phyloP scores from a whole-genome alignment of 306 rosid species.

The Quercus ilex region DNA sequence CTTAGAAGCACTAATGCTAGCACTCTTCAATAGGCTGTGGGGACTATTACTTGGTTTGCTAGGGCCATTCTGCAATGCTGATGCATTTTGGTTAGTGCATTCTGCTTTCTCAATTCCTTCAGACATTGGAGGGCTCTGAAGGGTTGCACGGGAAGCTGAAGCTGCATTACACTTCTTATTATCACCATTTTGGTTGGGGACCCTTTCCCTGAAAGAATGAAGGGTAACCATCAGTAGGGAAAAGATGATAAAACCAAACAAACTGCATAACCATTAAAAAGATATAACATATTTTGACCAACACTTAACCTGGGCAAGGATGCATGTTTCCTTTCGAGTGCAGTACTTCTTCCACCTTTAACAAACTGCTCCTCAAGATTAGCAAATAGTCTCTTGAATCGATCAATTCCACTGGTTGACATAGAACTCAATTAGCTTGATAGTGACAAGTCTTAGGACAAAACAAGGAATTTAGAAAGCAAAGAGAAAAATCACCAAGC shows the following conservation, averaged over 20 bases:
- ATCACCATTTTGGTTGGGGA: conserved; percentile 25
- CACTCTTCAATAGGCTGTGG: conserved; percentile 37
- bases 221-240: background rate
- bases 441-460: background rate
- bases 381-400: conserved; percentile 54
- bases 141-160: conserved; percentile 38
- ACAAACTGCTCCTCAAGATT: conserved; percentile 48
- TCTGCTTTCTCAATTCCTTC: conserved; percentile 15
- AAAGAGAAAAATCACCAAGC: background rate
- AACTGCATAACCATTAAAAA: background rate
- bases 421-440: background rate
- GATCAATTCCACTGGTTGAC: conserved; percentile 57
- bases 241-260: background rate
- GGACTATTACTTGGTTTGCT: conserved; percentile 28
- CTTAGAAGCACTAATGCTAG: conserved; percentile 40
- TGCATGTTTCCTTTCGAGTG: conserved; percentile 52
- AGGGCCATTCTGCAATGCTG: conserved; percentile 26
- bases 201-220: conserved; percentile 42
- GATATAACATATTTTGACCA: background rate
- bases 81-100: conserved; percentile 16
- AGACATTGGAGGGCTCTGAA: conserved; percentile 42
- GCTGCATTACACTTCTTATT: conserved; percentile 16
- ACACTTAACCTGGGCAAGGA: conserved; percentile 56
- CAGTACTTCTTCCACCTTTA: conserved; percentile 39
- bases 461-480: background rate